phyloP scores from a whole-genome alignment of 257 asterid genomes.

The Craterostigma plantagineum region DNA sequence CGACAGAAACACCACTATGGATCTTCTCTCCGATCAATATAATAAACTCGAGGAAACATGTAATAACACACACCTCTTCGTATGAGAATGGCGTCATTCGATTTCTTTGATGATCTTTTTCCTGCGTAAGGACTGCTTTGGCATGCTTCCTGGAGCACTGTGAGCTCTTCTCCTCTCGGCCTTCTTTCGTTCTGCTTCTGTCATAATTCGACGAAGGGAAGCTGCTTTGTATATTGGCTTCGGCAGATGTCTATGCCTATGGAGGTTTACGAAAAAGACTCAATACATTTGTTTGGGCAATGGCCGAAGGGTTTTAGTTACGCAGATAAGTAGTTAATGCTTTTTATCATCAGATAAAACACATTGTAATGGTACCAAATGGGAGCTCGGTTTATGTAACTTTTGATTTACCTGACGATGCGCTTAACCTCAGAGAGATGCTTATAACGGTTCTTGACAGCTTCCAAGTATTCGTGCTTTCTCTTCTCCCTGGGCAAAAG shows the following conservation, averaged over 20 bases:
- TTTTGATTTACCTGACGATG: slow-evolving; percentile 49
- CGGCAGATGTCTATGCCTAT: slow-evolving; percentile 92
- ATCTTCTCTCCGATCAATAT: too few species aligned
- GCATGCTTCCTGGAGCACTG: slow-evolving; percentile 77
- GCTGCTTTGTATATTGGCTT: slow-evolving; percentile 66
- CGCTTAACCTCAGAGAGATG: slow-evolving; percentile 87
- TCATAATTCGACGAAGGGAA: slow-evolving; percentile 35
- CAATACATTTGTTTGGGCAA: too few species aligned
- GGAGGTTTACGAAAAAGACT: too few species aligned
- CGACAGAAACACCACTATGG: too few species aligned
- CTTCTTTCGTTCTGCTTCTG: slow-evolving; percentile 51
- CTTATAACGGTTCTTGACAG: slow-evolving; percentile 81
- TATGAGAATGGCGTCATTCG: slow-evolving; percentile 20
- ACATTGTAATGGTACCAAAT: too few species aligned
- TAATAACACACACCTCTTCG: too few species aligned
- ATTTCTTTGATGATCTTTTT: slow-evolving; percentile 55
- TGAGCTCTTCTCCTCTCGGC: slow-evolving; percentile 72
- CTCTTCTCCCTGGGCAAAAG: slow-evolving; percentile 84
- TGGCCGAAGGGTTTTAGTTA: too few species aligned
- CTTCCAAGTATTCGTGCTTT: slow-evolving; percentile 64
- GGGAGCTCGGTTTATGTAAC: background rate
- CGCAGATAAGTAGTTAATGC: too few species aligned
- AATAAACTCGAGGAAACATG: too few species aligned
- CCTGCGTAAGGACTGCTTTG: slow-evolving; percentile 31
- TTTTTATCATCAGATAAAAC: too few species aligned